Evolutionary conservation across 202 grass and related monocot genomes (phyloP).

Genomic region (Digitaria exilis): DNA sequence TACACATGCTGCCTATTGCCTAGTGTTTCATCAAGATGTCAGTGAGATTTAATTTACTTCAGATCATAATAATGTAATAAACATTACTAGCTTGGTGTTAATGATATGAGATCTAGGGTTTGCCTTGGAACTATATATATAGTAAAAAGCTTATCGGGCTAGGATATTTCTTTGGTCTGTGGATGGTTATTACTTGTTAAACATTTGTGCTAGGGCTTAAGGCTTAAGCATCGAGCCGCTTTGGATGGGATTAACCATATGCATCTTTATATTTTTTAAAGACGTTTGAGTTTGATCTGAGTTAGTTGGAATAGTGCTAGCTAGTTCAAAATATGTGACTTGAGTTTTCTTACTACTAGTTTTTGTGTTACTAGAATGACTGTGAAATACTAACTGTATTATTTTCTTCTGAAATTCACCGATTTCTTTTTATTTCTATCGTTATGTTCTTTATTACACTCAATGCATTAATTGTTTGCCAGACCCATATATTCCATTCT

Average conservation of each 20-base stretch:
- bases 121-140: not conserved
- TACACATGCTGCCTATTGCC: not conserved
- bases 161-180: not conserved
- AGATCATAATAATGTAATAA: not conserved
- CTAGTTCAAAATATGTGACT: not conserved
- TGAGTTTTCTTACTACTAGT: not conserved
- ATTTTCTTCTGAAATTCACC: no score
- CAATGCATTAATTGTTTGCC: no score
- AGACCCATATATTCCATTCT: no score
- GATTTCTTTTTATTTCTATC: no score
- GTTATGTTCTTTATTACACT: no score
- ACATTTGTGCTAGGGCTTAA: not conserved
- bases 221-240: not conserved
- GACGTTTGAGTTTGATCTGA: not conserved
- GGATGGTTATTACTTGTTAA: not conserved
- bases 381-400: no score
- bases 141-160: not conserved
- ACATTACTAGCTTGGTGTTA: not conserved
- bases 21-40: not conserved
- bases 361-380: no score
- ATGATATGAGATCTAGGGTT: not conserved
- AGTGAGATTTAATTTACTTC: not conserved
- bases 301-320: not conserved
- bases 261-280: not conserved
- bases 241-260: not conserved